Percentiles rank a stretch among this genome's conserved stretches.
Conservation (phyloP, 2,329 filamentous ascomycete genomes). For the Penicillium fuscoglaucum region DNA sequence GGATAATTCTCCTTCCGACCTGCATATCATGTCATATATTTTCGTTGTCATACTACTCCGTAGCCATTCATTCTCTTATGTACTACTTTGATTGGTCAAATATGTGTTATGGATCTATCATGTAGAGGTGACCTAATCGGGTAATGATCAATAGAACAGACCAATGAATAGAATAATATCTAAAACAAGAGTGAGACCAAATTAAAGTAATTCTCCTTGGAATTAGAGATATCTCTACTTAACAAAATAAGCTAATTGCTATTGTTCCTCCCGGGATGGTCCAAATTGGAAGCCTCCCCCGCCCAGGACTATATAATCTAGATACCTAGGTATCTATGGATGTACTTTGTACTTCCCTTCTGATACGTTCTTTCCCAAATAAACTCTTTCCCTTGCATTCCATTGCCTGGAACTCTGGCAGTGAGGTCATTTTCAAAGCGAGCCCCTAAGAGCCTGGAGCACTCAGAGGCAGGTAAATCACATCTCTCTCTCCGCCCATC, state of each 20-base stretch:
- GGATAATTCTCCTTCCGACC: not conserved
- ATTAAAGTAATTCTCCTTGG: not conserved
- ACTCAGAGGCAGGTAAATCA: not conserved
- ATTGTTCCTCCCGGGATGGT: not conserved
- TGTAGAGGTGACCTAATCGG: not conserved
- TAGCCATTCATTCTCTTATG: not conserved
- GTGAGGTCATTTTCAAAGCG: not conserved
- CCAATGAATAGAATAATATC: not conserved
- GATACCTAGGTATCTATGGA: not conserved
- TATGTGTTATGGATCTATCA: not conserved
- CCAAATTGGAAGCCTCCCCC: not conserved
- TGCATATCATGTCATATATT: conserved; percentile 5
- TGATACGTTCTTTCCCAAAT: not conserved
- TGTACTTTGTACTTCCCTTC: not conserved
- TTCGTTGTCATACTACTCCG: not conserved
- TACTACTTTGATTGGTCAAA: not conserved
- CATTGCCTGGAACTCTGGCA: not conserved
- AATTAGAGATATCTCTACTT: not conserved
- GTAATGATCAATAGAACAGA: not conserved
- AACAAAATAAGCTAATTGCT: not conserved
- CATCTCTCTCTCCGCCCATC: not conserved
- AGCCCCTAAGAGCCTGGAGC: not conserved
- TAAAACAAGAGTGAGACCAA: not conserved
- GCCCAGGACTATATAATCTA: not conserved
- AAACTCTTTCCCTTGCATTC: not conserved